Evolutionary conservation across 805 yeast genomes (phyloP), one percentile per base, ranked within the genome.

Genomic region (Ogataea philodendri): DNA sequence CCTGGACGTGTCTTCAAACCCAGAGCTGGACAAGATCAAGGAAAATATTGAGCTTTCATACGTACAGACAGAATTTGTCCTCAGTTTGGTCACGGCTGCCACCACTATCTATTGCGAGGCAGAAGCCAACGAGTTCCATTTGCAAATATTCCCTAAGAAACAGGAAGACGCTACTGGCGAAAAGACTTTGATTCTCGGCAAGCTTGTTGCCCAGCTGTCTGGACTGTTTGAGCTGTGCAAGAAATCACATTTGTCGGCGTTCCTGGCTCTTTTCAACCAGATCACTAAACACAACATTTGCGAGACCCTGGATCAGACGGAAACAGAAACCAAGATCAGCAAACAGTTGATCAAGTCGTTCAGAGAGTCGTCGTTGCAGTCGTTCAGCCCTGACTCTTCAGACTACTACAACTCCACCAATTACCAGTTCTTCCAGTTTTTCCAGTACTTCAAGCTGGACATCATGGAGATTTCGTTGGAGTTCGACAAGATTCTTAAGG

Each of bases 11-110:
- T 65, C 75, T 0, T 55, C 72, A 1, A 37, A 65, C 14, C 33
- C 47, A 0, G 27, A 40, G 1, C 38, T 65, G 16, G 50, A 55
- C 1, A 57, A 56, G 5, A 42, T 76, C 15, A 59, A 49, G 20
- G 17, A 46, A 1, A 9, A 26, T 3, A 25, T 58, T 7, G 62
- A 57, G 37, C 39, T 59, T 15, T 41, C 40, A 5, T 9, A 41
- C 3, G 44, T 51, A 9, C 43, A 50, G 11, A 46, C 70, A 18
- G 60, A 57, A 2, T 39, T 67, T 9, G 32, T 74, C 11, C 45
- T 75, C 15, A 53, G 62, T 8, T 54, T 73, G 22, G 46, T 76
- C 1, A 46, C 59, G 29, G 81, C 81, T 1, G 49, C 69, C 1
- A 37, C 51, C 3, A 37, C 49, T 24, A 55, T 69, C 6, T 55